These are phyloP conservation scores for Hymenotorrendiella dingleyae DNA, from an alignment of 2,329 filamentous ascomycete species.

Conservation along the genomic window DNA sequence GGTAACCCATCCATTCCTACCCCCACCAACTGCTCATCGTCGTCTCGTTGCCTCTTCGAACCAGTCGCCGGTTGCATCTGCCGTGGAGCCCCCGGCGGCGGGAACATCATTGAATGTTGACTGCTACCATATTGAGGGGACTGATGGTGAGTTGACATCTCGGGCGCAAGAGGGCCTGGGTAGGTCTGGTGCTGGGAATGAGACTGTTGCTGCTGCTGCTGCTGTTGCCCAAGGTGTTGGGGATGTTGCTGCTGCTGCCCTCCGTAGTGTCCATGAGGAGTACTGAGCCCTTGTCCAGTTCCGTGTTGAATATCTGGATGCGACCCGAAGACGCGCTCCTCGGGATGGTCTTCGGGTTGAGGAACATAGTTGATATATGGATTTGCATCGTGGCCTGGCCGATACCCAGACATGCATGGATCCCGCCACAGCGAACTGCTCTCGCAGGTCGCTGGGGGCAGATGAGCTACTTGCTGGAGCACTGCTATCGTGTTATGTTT, in stretches of 20 bases:
- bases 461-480: constrained; percentile 33
- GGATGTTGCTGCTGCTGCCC: constrained; percentile 53
- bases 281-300: constrained; percentile 26
- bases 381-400: constrained; percentile 47
- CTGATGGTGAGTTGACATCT: constrained; percentile 44
- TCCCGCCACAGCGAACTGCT: constrained; percentile 72
- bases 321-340: constrained; percentile 58
- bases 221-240: constrained; percentile 38
- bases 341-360: constrained; percentile 59
- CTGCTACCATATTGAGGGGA: constrained; percentile 41
- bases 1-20: constrained; percentile 42
- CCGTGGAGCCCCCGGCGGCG: constrained; percentile 29
- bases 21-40: constrained; percentile 43
- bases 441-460: constrained; percentile 64
- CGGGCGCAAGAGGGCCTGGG: constrained; percentile 45
- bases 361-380: constrained; percentile 71
- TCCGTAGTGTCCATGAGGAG: constrained; percentile 26
- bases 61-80: constrained; percentile 27
- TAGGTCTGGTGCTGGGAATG: constrained; percentile 44
- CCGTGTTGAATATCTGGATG: constrained; percentile 32
- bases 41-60: constrained; percentile 50
- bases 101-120: constrained; percentile 44
- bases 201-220: constrained; percentile 40
- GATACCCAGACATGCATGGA: constrained; percentile 60
- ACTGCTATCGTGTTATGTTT: constrained; percentile 28